Base-by-base conservation (phyloP, 208 protist genomes). In the Leishmania aethiopica region DNA sequence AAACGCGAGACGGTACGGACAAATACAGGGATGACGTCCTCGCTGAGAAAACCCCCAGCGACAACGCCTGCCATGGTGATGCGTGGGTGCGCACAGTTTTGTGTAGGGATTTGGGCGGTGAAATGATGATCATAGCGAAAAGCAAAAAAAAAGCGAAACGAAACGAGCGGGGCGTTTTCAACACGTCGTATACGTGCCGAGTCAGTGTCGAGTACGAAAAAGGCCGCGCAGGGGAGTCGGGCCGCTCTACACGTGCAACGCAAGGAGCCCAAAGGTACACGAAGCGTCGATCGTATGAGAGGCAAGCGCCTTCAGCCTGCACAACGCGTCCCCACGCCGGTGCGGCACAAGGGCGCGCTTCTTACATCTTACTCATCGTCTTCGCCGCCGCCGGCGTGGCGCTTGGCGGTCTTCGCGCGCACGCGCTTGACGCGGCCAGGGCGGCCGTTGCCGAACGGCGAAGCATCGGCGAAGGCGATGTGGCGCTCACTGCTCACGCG, bases 401-500 rank as follows among this genome's bases (percentile, higher is more conserved):
- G 90, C 94, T 97, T 97, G 69, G 84, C 64, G n/a, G 90, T 79
- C 86, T 96, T 96, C 51, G 84, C 87, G 86, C 93, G 92, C 78
- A 98, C 97, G 75, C 98, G 93, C 91, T 98, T 99, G 84, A 99
- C 94, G 89, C 99, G 99, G 80, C 99, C 99, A 51, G 92, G 82
- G 80, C 96, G 94, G 66, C 99, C 99, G 86, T 98, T 98, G 77
- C 92, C 97, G 88, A 99, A 97, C 77, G 99, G 96, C 40, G 97
- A 99, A 83, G 90, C 98, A 73, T 99, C 97, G 45, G 98, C 86
- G 86, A 99, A 99, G 84, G 99, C 97, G 88, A 99, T 99, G 95
- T 99, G 99, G 89, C 99, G 99, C 95, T 99, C 96, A 76, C 91
- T 98, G 90, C 99, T 98, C 69, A 99, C 94, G 88, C 99, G 98